Evolutionary conservation across 768 basidiomycete species (phyloP).

Genomic region (Boletus speciosus): DNA sequence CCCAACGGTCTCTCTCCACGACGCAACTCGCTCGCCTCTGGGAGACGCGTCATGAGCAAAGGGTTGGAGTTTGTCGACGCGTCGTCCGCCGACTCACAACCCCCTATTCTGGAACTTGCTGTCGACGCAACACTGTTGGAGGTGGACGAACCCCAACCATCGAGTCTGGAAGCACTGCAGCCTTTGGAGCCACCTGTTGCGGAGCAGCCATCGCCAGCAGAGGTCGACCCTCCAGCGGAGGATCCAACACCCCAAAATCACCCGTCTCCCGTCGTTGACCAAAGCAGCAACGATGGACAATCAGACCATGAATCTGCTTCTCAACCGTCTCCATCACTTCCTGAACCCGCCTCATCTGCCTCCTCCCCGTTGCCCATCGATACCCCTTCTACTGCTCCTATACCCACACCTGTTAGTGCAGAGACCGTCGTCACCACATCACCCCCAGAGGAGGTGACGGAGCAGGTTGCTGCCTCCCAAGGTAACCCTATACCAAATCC

Average conservation of each 20-base stretch:
- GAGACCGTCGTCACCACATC: background rate
- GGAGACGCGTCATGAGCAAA: conserved; percentile 13
- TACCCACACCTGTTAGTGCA: background rate
- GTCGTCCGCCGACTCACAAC: background rate
- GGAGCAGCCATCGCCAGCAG: too few species aligned
- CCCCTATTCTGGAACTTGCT: background rate
- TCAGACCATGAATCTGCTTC: conserved; percentile 17
- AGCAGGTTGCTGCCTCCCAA: background rate
- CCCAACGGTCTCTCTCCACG: conserved; percentile 18
- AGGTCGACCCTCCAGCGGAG: background rate
- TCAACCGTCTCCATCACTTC: conserved; percentile 2
- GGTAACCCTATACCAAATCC: conserved; percentile 2
- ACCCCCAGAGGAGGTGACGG: background rate
- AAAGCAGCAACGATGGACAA: conserved; percentile 1
- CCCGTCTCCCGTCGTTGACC: background rate
- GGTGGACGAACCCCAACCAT: conserved; percentile 4
- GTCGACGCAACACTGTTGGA: background rate
- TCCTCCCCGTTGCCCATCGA: background rate
- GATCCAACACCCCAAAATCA: background rate
- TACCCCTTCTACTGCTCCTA: background rate
- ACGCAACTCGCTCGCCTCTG: conserved; percentile 31
- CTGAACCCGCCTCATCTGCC: background rate
- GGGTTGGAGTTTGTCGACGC: conserved; percentile 1
- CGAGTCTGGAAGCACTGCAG: background rate
- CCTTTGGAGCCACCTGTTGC: too few species aligned